Base-by-base conservation (phyloP, 2,329 filamentous ascomycete genomes). In the Cladosporium oxysporum region DNA sequence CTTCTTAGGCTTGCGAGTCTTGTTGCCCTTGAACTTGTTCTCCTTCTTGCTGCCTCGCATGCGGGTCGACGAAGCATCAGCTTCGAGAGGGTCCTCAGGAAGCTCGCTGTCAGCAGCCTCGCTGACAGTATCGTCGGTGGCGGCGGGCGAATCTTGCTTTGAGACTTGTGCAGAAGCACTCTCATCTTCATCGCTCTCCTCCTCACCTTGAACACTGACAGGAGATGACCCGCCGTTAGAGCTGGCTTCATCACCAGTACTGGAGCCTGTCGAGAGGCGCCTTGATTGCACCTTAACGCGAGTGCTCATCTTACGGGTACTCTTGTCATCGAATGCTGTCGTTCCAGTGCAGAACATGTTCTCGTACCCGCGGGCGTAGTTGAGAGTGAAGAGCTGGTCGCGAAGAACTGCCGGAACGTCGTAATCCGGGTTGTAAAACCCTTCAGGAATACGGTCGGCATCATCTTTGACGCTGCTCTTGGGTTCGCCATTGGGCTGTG, bases 331-430 rank as follows among this genome's bases (percentile, higher is more conserved):
- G 62, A 69, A 65, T 35, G 69, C 70, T 16, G 33, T 58, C 49
- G 88, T 72, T 60, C 81, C 84, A 1, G 87, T 86, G 61, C 88
- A 88, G 1, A 82, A 75, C 68, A 85, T 87, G 31, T 83, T 83
- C 18, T 88, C 84, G 2, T 91, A 79, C 2, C 79, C 72, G 35
- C 76, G 74, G 67, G 90, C 87, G 73, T 91, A 90, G 74, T 88
- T 88, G 70, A 97, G 79, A 16, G 91, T 87, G 74, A 98, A 98
- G 18, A 97, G 80, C 18, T 72, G 67, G 66, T 87, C 89, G 73
- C 88, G 90, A 47, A 91, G 82, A 23, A 83, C 79, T 1, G 85
- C 80, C 0, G 87, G 84, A 28, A 98, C 85, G 64, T 69, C 68
- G 68, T 73, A 73, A 49, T 76, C 77, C 14, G 53, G 66, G 55